Percentiles rank a stretch among this genome's conserved stretches.
Conservation (phyloP, 352 stramenopile species). For the Saprolegnia diclina region DNA sequence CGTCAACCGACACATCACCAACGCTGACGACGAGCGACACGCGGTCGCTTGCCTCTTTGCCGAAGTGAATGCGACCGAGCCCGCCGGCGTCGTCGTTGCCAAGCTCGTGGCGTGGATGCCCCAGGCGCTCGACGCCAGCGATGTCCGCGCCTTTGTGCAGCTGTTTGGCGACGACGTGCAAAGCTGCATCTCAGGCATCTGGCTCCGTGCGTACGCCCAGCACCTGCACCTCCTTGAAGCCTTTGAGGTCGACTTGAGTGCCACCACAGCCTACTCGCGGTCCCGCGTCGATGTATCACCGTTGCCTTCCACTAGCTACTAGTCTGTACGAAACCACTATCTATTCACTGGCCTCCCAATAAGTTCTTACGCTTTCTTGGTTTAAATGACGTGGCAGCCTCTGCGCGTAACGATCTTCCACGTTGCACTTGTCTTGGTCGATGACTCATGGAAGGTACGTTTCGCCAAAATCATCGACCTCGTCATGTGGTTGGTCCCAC, state of each 20-base stretch:
- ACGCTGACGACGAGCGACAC: conserved; percentile 47
- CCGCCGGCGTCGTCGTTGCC: conserved; percentile 44
- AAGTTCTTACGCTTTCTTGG: too few relatives aligned
- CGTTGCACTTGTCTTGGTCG: too few relatives aligned
- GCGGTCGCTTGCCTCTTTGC: conserved; percentile 61
- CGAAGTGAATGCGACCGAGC: conserved; percentile 46
- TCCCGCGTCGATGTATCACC: conserved; percentile 8
- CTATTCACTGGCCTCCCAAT: not conserved
- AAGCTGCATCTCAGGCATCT: conserved; percentile 52
- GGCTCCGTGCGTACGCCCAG: conserved; percentile 60
- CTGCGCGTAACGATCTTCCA: too few relatives aligned
- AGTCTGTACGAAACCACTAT: not conserved
- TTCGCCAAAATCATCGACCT: conserved; percentile 60
- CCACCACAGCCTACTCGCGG: conserved; percentile 45
- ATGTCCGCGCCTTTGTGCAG: conserved; percentile 46
- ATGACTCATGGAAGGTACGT: conserved; percentile 36
- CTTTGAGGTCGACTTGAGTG: conserved; percentile 58
- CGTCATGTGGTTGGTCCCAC: conserved; percentile 67
- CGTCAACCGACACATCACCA: conserved; percentile 47
- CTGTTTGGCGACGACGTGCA: conserved; percentile 51
- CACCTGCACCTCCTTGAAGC: conserved; percentile 60
- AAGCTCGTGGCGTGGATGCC: conserved; percentile 71
- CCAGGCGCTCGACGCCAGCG: conserved; percentile 40
- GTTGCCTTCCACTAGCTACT: not conserved
- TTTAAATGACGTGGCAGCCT: too few relatives aligned